Evolutionary conservation across 2,329 filamentous ascomycete species (phyloP), one percentile per base, ranked within the genome.

Genomic region (Xylaria arbuscula): DNA sequence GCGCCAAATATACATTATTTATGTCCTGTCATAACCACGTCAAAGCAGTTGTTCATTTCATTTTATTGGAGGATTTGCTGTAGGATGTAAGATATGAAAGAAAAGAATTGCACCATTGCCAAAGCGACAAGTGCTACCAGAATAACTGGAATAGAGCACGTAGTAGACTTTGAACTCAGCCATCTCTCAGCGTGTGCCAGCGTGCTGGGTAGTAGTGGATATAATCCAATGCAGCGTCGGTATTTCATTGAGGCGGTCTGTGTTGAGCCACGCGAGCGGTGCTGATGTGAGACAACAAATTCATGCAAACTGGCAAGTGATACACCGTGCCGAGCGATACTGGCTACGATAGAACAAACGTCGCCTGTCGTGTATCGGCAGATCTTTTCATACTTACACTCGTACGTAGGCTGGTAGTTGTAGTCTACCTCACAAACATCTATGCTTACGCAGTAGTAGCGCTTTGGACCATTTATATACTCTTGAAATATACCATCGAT

Each of bases 221-320:
- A 62, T 53, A 51, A 40, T 13, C n/a, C 15, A 47, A 48, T 63
- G 50, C 55, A 61, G 53, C 24, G 24, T 48, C 38, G 42, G 56
- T 32, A 56, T 62, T 57, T 32, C 28, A 34, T 36, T 19, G 7
- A 47, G 28, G 56, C 42, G 15, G 57, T 50, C 51, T 42, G 54
- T 60, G 56, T 63, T 53, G 65, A n/a, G 53, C 61, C 65, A 68
- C 57, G 55, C 58, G 61, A 65, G 58, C 17, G 15, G 28, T 55
- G 61, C 57, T 62, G 47, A 62, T 64, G 64, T 68, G 68, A 70
- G 65, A 70, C 61, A 48, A 42, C 59, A 57, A 48, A 57, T 45
- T 53, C 55, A 47, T 68, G 58, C 57, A 47, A 13, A 45, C 34
- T 68, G n/a, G 54, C 50, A 34, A 60, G 38, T 47, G 15, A 32